These are phyloP conservation scores for Fusarium buxicola DNA, from an alignment of 2,329 filamentous ascomycete species.

Conservation along the genomic window DNA sequence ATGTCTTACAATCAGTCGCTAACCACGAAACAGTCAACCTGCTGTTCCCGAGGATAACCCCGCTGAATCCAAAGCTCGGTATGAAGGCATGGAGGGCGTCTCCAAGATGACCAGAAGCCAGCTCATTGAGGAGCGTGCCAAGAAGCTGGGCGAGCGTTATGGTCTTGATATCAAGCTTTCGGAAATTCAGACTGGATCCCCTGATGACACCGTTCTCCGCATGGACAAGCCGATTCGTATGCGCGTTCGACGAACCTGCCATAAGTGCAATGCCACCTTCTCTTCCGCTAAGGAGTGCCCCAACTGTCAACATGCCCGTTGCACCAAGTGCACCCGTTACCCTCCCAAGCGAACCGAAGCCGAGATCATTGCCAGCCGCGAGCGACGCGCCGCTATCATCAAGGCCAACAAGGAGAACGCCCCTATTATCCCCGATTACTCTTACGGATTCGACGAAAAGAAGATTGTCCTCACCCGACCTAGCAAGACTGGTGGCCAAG, in stretches of 20 bases:
- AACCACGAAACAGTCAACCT: conserved; percentile 33
- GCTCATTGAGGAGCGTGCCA: conserved; percentile 67
- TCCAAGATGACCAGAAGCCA: conserved; percentile 61
- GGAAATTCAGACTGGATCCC: conserved; percentile 62
- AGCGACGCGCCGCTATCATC: conserved; percentile 60
- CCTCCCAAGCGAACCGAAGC: conserved; percentile 73
- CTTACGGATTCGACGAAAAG: conserved; percentile 58
- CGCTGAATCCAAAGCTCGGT: conserved; percentile 44
- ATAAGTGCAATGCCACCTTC: conserved; percentile 82
- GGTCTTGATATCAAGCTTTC: conserved; percentile 66
- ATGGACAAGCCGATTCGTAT: conserved; percentile 82
- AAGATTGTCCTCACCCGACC: conserved; percentile 70
- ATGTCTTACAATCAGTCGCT: conserved; percentile 4
- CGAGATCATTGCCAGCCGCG: conserved; percentile 64
- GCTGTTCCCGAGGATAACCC: conserved; percentile 32
- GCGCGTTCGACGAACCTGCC: conserved; percentile 82
- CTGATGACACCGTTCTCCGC: conserved; percentile 68
- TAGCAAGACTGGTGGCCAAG: conserved; percentile 74
- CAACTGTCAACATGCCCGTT: conserved; percentile 82
- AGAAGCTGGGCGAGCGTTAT: conserved; percentile 66
- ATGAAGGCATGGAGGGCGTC: conserved; percentile 49
- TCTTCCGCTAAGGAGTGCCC: conserved; percentile 78
- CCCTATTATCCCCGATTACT: conserved; percentile 63
- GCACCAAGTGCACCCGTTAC: conserved; percentile 81
- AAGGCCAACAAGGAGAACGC: conserved; percentile 69